Evolutionary conservation across 1,139 yeast genomes (phyloP), one percentile per base, ranked within the genome.

Genomic region (Lodderomyces parapsilosis): DNA sequence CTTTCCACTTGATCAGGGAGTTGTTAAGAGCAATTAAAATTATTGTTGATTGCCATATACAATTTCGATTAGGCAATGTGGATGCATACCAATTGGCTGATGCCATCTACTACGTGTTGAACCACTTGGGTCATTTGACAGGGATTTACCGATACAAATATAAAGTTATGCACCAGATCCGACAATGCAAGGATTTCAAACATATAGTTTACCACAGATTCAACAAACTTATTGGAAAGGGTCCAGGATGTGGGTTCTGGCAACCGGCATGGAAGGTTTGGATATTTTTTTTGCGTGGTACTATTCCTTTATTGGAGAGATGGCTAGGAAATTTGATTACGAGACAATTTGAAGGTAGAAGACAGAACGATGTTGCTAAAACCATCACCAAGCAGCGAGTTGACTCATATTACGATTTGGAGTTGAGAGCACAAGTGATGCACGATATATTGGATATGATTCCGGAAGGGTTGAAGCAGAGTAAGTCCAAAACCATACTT

Each of bases 191-290:
- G 60, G 99, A 94, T 63, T 69, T 93, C 56, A 93, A 94, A 62
- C 99, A 94, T 60, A 82, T 91, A 10, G 85, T 93, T 1, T 93
- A 93, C 58, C 76, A 87, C 49, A 75, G 84, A 44, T 93, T 94
- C 66, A 93, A 94, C 58, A 66, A 67, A 28, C 75, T 78, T 32
- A 86, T 94, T 33, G 98, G 98, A 0, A 93, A 93, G 59, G 99
- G 99, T 1, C 99, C 99, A 1, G 99, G 99, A 0, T 88, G 96
- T 68, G 99, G 99, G 1, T 88, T 93, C 62, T 94, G 99, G 99
- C 99, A 93, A 58, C 99, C 99, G 0, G 87, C 96, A 1, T 93
- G 99, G 99, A 74, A 97, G 53, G 94, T 91, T 1, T 94, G 99
- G 99, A 69, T 94, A 3, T 87, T 83, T 46, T 93, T 93, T 61